Evolutionary conservation across 768 basidiomycete genomes (phyloP), one percentile per base, ranked within the genome.

Genomic region (Pleurotus platypus): DNA sequence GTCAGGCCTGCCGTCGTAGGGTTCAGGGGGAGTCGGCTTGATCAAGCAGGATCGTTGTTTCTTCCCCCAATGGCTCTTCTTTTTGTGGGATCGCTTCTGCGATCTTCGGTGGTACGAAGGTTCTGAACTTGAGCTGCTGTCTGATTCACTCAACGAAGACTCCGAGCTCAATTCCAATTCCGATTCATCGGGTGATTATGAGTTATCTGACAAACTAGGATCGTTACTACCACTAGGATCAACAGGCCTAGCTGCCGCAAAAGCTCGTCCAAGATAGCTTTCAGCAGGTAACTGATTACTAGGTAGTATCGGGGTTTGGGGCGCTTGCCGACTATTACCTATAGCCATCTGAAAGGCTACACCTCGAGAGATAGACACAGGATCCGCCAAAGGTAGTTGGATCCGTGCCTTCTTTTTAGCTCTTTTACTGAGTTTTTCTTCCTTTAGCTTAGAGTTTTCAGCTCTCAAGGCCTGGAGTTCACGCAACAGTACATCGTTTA

Each of bases 1-100:
- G 55, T 66, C 61, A 1, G 64, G 49, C 3, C 54, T 15, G 3
- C 71, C 71, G 54, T 69, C 63, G 59, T 70, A 72, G 4, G 50
- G 38, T 4, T 59, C 56, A 0, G 68, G 70, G 0, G 63, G 56
- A 0, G 66, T 64, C 1, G 65, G 68, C 2, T 20, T n/a, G 15
- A 43, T n/a, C n/a, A 43, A 20, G 13, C n/a, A n/a, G 8, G 15
- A n/a, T 43, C 15, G 6, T 20, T 12, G 15, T 45, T 66, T 67
- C 27, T 69, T 39, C 12, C 59, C 22, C 49, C 39, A 43, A 30
- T 49, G 30, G 8, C 4, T 54, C 22, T 26, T 47, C 50, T 53
- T 27, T 7, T 54, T 51, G 7, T 49, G 20, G 46, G 27, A 27
- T 56, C 37, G 4, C 42, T 40, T 42, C n/a, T 16, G 39, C 15